Base-by-base conservation (phyloP, 164 flowering plant species). In the Nymphaea thermarum region DNA sequence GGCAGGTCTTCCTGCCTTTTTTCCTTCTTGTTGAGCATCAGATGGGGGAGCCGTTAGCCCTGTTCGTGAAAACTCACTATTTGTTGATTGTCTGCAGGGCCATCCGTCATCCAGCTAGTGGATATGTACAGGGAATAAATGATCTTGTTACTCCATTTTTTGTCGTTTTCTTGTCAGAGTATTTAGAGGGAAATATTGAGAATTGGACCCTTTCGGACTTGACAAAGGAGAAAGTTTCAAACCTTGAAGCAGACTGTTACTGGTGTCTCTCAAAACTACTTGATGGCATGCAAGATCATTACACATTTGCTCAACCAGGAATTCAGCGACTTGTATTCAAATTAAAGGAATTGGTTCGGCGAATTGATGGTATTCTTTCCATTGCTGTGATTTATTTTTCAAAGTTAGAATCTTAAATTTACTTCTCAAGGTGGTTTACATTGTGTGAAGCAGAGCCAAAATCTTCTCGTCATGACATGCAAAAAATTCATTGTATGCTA, bases 231-330 rank as follows among this genome's bases (percentile, higher is more conserved):
- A 74, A 79, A 63, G 82, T 94, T 42, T 75, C 90, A 36, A 67
- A 88, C 42, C 44, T 94, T 16, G 99, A 94, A 84, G 98, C 99
- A 66, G 99, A 94, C 73, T 90, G 99, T 74, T 91, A 88, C 72
- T 91, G 99, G 96, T 91, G 99, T 69, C 78, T 94, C 67, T 86
- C 99, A 65, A 91, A 91, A 76, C 79, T 94, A 78, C 94, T 94
- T 68, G 96, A 94, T 74, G 96, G 99, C 51, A 94, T 51, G 57
- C 57, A 51, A 51, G 98, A 91, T 67, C 99, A 94, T 78, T 94
- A 94, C 77, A 91, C 98, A 62, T 94, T 94, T 85, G 99, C 99
- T 67, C 99, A 91, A 80, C 96, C 99, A 43, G 96, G 98, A 77
- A 94, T 94, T 63, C 99, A 94, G 67, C 81, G 96, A 70, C 98